Evolutionary conservation across 176 grass and related monocot genomes (phyloP).

Genomic region (Elymus sibiricus): DNA sequence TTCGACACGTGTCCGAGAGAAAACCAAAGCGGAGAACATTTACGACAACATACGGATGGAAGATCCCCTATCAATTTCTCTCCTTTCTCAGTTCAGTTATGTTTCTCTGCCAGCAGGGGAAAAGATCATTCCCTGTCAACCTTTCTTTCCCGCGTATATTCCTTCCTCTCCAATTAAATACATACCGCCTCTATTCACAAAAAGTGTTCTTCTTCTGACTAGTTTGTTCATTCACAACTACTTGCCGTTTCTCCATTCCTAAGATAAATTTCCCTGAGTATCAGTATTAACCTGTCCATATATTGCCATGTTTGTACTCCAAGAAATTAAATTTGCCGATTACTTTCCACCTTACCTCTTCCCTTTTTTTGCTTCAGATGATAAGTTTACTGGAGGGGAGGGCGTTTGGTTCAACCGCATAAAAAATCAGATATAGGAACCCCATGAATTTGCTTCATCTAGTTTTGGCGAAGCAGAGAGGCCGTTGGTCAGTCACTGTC

Average conservation of each 20-base stretch:
- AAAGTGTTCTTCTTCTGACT: background rate
- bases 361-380: background rate
- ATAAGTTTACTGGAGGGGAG: background rate
- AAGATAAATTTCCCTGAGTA: background rate
- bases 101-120: background rate
- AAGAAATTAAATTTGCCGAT: background rate
- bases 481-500: background rate
- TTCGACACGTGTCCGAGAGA: background rate
- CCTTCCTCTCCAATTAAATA: background rate
- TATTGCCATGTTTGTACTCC: background rate
- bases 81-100: background rate
- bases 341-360: background rate
- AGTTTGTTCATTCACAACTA: background rate
- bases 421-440: background rate
- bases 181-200: background rate
- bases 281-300: background rate
- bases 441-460: background rate
- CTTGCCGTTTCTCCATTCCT: background rate
- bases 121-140: background rate
- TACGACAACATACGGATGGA: background rate
- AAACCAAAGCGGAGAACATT: background rate
- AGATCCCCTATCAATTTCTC: background rate
- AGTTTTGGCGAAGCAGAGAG: background rate
- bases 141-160: background rate
- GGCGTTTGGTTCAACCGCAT: background rate